These are phyloP conservation scores for Coprinopsis strossmayeri DNA, from an alignment of 768 basidiomycete species.

Conservation along the genomic window DNA sequence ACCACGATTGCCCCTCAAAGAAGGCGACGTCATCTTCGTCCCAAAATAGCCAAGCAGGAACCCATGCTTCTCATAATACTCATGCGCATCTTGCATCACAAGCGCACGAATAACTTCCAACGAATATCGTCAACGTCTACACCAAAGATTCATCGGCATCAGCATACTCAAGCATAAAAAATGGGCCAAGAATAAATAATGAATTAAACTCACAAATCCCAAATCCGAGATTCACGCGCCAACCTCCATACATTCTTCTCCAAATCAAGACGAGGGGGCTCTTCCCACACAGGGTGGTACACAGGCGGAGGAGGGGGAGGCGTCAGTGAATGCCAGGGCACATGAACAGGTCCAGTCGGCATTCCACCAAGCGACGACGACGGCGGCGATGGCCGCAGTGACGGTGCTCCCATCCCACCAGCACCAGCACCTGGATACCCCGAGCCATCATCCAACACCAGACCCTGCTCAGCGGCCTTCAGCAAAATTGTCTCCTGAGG, in stretches of 20 bases:
- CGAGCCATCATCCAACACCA: background rate
- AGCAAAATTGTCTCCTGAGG: background rate
- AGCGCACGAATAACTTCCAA: background rate
- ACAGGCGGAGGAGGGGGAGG: background rate
- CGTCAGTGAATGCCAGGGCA: background rate
- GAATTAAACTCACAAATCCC: conserved; percentile 10
- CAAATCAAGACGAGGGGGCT: conserved; percentile 9
- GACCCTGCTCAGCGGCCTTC: too few species aligned
- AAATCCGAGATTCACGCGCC: conserved; percentile 9
- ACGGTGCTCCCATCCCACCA: background rate
- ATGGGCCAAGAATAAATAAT: background rate
- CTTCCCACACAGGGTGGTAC: conserved; percentile 8
- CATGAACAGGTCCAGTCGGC: background rate
- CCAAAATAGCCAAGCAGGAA: background rate
- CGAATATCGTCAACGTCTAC: background rate
- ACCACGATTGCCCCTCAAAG: background rate
- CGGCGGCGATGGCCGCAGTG: too few species aligned
- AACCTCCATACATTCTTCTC: conserved; percentile 12
- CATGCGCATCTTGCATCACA: background rate
- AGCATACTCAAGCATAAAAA: background rate
- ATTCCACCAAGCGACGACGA: too few species aligned
- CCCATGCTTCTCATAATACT: background rate
- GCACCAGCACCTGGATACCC: background rate
- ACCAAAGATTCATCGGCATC: background rate
- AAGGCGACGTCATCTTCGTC: background rate